Percentiles rank a stretch among this genome's conserved stretches.
phyloP scores from a whole-genome alignment of 164 flowering plant genomes.

The Magnolia sinica region DNA sequence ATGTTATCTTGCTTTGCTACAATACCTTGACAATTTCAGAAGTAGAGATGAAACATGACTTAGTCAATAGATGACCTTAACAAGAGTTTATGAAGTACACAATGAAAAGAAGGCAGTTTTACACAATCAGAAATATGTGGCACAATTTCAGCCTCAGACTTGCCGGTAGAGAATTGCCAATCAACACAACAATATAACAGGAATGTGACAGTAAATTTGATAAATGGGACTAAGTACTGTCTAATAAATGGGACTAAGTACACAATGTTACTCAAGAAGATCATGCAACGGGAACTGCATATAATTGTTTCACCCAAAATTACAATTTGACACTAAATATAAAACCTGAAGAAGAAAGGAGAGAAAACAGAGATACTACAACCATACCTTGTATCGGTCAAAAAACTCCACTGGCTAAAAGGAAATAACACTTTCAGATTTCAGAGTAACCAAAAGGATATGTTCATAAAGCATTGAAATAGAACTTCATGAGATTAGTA shows the following conservation, averaged over 20 bases:
- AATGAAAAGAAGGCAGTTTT: too few relatives aligned
- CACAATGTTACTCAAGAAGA: neutral
- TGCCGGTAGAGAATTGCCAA: too few relatives aligned
- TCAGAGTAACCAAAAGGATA: conserved; percentile 6
- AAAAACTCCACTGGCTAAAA: conserved; percentile 84
- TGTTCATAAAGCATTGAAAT: neutral
- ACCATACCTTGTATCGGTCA: conserved; percentile 79
- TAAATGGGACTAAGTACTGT: neutral
- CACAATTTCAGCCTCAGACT: too few relatives aligned
- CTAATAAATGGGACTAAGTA: neutral
- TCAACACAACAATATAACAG: too few relatives aligned
- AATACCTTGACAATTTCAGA: too few relatives aligned
- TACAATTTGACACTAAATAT: neutral
- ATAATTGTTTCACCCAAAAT: neutral
- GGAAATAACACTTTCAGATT: conserved; percentile 11
- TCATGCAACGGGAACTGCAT: neutral
- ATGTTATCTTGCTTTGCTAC: neutral
- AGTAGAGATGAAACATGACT: too few relatives aligned
- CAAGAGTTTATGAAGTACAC: too few relatives aligned
- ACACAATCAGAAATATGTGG: too few relatives aligned
- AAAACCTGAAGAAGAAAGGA: neutral
- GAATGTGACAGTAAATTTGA: too few relatives aligned
- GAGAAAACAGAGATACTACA: neutral
- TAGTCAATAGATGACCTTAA: too few relatives aligned
- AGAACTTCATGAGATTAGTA: neutral